Evolutionary conservation across 176 grass and related monocot species (phyloP).

Genomic region (Carex parvula): DNA sequence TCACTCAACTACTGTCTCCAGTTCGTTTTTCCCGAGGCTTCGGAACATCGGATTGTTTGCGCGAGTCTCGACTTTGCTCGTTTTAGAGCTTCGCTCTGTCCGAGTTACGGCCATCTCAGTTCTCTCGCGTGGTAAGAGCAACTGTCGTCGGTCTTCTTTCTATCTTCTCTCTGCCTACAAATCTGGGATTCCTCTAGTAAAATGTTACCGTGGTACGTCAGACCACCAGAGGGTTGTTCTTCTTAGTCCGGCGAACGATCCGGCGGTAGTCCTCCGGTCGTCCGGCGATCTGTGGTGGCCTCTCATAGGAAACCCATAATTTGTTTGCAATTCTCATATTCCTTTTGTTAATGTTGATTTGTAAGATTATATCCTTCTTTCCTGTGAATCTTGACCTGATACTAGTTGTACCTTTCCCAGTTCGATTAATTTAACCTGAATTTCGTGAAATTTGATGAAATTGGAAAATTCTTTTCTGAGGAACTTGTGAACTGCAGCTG

Average conservation of each 20-base stretch:
- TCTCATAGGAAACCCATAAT: neutral
- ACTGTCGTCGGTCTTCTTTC: neutral
- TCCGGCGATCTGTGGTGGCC: neutral
- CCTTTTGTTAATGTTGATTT: neutral
- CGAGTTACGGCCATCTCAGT: neutral
- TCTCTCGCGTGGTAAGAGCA: conserved; percentile 9
- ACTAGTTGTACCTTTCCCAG: neutral
- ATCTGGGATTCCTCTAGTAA: neutral
- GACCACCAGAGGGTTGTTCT: neutral
- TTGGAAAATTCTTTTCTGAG: neutral
- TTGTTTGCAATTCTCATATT: neutral
- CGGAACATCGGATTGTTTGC: neutral
- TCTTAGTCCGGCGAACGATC: neutral
- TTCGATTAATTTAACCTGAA: neutral
- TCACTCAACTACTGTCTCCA: neutral
- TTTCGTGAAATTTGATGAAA: neutral
- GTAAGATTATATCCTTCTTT: neutral
- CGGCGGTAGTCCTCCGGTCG: neutral
- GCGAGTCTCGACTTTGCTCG: neutral
- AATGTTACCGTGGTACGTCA: neutral
- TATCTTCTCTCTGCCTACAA: neutral
- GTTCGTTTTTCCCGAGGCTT: neutral
- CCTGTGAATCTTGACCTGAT: neutral
- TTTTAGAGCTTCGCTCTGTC: neutral
- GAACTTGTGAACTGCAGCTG: neutral